These are phyloP conservation scores for Croton laevigatus DNA, from an alignment of 441 rosid genomes.

Conservation along the genomic window DNA sequence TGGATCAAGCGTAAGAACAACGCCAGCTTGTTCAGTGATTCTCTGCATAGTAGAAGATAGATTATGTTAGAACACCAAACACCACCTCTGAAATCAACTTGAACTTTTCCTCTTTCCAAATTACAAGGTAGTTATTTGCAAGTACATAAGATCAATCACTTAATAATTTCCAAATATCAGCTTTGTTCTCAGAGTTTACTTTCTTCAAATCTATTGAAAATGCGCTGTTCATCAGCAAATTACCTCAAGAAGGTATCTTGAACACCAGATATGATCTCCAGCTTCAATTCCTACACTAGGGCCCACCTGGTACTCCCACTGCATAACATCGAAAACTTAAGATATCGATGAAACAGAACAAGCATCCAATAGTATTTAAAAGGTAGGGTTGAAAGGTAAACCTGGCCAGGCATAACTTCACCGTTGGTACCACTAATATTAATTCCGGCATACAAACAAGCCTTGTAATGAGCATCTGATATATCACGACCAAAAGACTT, in stretches of 20 bases:
- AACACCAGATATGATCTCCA: conserved; percentile 89
- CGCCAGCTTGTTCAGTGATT: conserved; percentile 97
- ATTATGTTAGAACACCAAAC: background rate
- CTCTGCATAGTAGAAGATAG: conserved; percentile 47
- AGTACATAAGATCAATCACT: background rate
- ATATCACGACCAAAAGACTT: conserved; percentile 95
- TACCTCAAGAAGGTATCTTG: conserved; percentile 98
- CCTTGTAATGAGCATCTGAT: conserved; percentile 97
- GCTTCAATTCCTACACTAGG: conserved; percentile 98
- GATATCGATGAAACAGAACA: conserved; percentile 5
- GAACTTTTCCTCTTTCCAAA: background rate
- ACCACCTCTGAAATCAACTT: background rate
- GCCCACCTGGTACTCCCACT: conserved; percentile 99
- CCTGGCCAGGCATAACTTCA: conserved; percentile 99
- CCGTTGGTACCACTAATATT: conserved; percentile 96
- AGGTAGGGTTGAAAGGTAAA: conserved; percentile 24
- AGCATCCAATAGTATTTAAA: background rate
- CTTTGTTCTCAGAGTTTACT: background rate
- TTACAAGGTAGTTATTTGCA: background rate
- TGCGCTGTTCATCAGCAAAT: conserved; percentile 7
- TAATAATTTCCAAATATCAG: background rate
- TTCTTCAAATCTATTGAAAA: background rate
- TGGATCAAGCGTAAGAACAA: conserved; percentile 87
- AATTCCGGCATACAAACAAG: conserved; percentile 93
- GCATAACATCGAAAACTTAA: conserved; percentile 24